These are phyloP conservation scores for Rhodotorula mucilaginosa DNA, from an alignment of 1,284 basidiomycete species.

Conservation along the genomic window DNA sequence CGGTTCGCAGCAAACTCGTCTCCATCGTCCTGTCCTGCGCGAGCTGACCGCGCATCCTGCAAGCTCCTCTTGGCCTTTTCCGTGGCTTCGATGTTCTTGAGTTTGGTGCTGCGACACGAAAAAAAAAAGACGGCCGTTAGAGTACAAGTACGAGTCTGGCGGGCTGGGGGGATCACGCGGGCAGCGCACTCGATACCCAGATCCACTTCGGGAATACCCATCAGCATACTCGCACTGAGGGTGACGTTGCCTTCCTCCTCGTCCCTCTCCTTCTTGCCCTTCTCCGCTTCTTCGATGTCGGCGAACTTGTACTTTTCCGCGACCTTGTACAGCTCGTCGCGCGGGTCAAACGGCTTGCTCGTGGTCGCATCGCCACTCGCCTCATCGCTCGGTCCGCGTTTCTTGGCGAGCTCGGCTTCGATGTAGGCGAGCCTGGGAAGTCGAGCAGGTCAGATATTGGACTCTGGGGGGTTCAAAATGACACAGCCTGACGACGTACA, in stretches of 20 bases:
- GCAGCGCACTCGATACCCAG: slow-evolving; percentile 88
- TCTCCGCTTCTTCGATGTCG: slow-evolving; percentile 57
- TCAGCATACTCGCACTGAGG: slow-evolving; percentile 88
- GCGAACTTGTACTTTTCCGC: slow-evolving; percentile 61
- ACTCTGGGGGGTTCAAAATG: no score
- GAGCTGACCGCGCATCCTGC: slow-evolving; percentile 55
- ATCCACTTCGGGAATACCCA: slow-evolving; percentile 91
- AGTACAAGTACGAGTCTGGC: neutral
- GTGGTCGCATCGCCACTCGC: neutral
- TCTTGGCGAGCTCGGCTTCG: slow-evolving; percentile 76
- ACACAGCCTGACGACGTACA: slow-evolving; percentile 58
- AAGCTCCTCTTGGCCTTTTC: slow-evolving; percentile 88
- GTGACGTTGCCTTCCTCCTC: slow-evolving; percentile 86
- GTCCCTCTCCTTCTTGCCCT: slow-evolving; percentile 60
- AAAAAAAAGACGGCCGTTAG: neutral
- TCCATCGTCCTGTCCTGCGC: slow-evolving; percentile 49
- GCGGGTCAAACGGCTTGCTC: slow-evolving; percentile 57
- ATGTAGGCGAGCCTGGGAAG: slow-evolving; percentile 88
- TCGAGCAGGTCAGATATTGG: neutral
- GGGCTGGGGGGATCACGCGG: neutral
- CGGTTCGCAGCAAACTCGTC: slow-evolving; percentile 75
- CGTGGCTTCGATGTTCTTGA: slow-evolving; percentile 94
- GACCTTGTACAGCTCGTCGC: slow-evolving; percentile 76
- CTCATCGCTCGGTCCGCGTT: slow-evolving; percentile 56
- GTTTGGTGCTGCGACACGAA: slow-evolving; percentile 61